phyloP scores from a whole-genome alignment of 257 asterid species.

The Solanum pimpinellifolium region DNA sequence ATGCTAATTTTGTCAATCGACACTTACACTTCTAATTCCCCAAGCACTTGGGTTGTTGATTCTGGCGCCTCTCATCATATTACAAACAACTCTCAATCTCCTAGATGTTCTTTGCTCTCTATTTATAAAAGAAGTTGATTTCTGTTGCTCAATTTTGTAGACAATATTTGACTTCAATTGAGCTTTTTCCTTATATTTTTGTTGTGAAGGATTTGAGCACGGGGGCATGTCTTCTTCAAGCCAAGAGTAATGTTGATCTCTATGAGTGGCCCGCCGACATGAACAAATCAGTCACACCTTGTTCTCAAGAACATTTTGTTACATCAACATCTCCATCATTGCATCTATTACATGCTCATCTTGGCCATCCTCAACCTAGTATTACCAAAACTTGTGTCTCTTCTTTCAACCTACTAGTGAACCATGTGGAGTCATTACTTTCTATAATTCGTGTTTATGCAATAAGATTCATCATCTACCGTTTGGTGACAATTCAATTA shows the following conservation, averaged over 20 bases:
- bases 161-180: background rate
- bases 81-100: too few species aligned
- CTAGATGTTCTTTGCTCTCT: background rate
- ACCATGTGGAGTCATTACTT: background rate
- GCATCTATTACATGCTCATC: background rate
- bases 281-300: background rate
- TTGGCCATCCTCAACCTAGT: background rate
- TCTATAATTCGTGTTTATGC: background rate
- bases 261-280: background rate
- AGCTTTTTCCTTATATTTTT: background rate
- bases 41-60: too few species aligned
- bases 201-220: background rate
- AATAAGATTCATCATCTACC: background rate
- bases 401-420: background rate
- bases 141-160: background rate
- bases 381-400: background rate
- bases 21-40: too few species aligned
- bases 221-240: background rate
- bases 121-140: background rate
- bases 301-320: background rate
- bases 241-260: background rate
- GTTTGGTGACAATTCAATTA: background rate
- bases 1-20: too few species aligned
- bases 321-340: background rate
- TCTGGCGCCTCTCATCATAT: too few species aligned